Evolutionary conservation across 305 asterid species (phyloP), one percentile per base, ranked within the genome.

Genomic region (Solanum hybrid): DNA sequence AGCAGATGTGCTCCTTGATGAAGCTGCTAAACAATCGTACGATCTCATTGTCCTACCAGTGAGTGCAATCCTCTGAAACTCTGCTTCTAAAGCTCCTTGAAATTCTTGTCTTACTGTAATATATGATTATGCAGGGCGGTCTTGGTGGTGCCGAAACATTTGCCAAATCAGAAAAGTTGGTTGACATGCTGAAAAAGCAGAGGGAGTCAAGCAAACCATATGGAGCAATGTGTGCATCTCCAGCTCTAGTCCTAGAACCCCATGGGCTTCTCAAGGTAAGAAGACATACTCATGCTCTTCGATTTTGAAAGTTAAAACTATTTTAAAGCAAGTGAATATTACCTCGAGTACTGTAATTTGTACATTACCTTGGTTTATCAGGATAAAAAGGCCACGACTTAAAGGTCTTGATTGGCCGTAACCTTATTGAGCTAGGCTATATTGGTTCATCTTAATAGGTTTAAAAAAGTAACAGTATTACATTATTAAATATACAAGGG

Each of bases 201-300:
- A 93, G 92, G 57, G 98, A 94, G 88, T 92, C 97, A 39, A 93
- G 93, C 87, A 96, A 92, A 91, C 92, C 94, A 4, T 93, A 96
- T 85, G 99, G 98, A 91, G 99, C 98, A 89, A 96, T 97, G 57
- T 96, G 99, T 92, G 99, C 99, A 36, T 97, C 99, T 79, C 99
- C 99, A 78, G 99, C 99, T 89, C 89, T 97, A 88, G 98, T 95
- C 89, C 92, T 97, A 20, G 99, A 96, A 92, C 97, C 96, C 91
- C 97, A 97, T 79, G 99, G 98, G 83, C 93, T 97, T 91, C 96
- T 96, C 91, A 94, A 95, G 97, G 99, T 96, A 94, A 31, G 39
- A 45, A 31, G 29, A 51, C 17, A 20, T 51, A 10, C 73, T 17
- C 76, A 84, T 29, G 39, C 88, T 29, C 76, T 84, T 84, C 31